phyloP scores from a whole-genome alignment of 352 stramenopile genomes.

The Phytopythium litorale region DNA sequence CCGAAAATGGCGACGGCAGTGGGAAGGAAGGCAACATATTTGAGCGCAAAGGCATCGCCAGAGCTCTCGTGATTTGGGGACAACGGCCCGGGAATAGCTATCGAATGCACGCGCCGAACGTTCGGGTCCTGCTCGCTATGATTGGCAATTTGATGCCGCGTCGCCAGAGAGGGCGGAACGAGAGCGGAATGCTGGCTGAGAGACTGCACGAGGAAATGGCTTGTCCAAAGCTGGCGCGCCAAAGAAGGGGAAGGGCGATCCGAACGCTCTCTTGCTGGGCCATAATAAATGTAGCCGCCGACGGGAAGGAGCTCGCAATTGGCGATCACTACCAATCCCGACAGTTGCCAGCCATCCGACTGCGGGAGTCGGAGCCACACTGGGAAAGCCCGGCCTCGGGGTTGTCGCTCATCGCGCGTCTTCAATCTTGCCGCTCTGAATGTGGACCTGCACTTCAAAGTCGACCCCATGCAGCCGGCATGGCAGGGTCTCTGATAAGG shows the following conservation, averaged over 20 bases:
- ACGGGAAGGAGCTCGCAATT: neutral
- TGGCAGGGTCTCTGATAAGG: neutral
- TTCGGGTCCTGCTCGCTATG: neutral
- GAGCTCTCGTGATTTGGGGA: neutral
- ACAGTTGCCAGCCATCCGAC: constrained; percentile 4
- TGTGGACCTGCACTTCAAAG: neutral
- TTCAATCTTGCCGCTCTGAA: neutral
- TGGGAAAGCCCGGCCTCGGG: neutral
- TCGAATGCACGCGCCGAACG: neutral
- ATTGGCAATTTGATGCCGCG: neutral
- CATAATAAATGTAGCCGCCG: neutral
- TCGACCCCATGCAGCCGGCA: neutral
- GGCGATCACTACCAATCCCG: neutral
- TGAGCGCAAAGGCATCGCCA: too few species aligned
- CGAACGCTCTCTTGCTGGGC: neutral
- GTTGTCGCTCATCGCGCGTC: neutral
- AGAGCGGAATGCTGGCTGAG: neutral
- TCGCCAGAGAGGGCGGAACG: neutral
- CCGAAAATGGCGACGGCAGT: too few species aligned
- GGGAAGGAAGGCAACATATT: too few species aligned
- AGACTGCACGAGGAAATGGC: neutral
- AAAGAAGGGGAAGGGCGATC: neutral
- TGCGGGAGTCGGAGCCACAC: neutral
- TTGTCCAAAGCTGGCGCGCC: neutral
- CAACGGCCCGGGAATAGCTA: neutral